A percentile compares a stretch with the other conserved stretches of the same genome.
These are phyloP conservation scores for Euphrasia confusa DNA, from an alignment of 257 asterid species.

Conservation along the genomic window DNA sequence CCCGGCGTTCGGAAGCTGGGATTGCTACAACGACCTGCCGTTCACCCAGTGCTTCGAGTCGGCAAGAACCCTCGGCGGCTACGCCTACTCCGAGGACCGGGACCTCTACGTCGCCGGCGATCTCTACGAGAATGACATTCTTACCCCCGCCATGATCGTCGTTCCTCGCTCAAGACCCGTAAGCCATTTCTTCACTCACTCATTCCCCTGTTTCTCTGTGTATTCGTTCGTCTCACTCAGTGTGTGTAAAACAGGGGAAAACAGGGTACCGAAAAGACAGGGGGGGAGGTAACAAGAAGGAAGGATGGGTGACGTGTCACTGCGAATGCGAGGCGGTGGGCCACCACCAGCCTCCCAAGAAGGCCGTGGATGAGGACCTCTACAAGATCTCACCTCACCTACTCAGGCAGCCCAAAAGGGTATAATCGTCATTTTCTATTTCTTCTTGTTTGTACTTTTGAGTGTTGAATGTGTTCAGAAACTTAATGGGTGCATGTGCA, in stretches of 20 bases:
- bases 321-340: slow-evolving; percentile 13
- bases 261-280: slow-evolving; percentile 22
- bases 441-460: neutral
- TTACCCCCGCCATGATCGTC: slow-evolving; percentile 70
- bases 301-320: slow-evolving; percentile 41
- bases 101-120: slow-evolving; percentile 82
- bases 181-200: neutral
- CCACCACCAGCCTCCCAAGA: slow-evolving; percentile 26
- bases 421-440: neutral
- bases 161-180: slow-evolving; percentile 58
- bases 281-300: slow-evolving; percentile 25
- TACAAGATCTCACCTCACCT: slow-evolving; percentile 79
- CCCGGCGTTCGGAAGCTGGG: slow-evolving; percentile 95
- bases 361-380: slow-evolving; percentile 83
- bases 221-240: neutral
- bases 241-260: slow-evolving; percentile 14
- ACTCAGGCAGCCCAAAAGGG: slow-evolving; percentile 53
- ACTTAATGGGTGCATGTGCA: neutral
- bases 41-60: slow-evolving; percentile 84
- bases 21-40: slow-evolving; percentile 57
- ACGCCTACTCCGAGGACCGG: slow-evolving; percentile 52
- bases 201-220: neutral
- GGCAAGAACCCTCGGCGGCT: slow-evolving; percentile 46
- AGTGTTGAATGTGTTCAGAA: neutral
- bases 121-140: slow-evolving; percentile 53